Conservation (phyloP, 768 basidiomycete genomes). For the Podaxis sp. region DNA sequence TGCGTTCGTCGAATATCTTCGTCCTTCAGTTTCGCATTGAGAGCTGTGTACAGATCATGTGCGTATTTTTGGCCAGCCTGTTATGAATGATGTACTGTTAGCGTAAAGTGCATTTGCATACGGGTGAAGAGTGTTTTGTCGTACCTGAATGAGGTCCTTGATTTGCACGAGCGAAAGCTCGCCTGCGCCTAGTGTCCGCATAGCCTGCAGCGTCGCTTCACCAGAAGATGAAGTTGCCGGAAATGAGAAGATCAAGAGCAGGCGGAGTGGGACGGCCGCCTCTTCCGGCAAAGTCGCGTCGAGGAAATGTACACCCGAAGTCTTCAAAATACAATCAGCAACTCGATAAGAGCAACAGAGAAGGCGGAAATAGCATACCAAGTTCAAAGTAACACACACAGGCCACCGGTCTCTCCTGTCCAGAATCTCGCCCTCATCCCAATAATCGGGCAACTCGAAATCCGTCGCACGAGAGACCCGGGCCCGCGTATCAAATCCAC, state of each 20-base stretch:
- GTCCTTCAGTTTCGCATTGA: constrained; percentile 66
- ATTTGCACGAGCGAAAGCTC: constrained; percentile 52
- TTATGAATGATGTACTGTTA: background rate
- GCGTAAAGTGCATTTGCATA: background rate
- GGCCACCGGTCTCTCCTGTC: constrained; percentile 70
- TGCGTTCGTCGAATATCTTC: constrained; percentile 60
- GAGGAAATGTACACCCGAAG: constrained; percentile 62
- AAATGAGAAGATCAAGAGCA: constrained; percentile 70
- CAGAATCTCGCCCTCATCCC: constrained; percentile 79
- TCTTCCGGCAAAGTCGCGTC: constrained; percentile 78
- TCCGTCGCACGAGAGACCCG: constrained; percentile 56
- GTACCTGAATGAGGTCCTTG: constrained; percentile 55
- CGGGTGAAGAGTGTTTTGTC: constrained; percentile 10
- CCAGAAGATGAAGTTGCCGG: constrained; percentile 27
- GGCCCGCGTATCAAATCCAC: constrained; percentile 59
- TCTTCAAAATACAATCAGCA: constrained; percentile 32
- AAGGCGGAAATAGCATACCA: constrained; percentile 45
- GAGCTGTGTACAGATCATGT: constrained; percentile 47
- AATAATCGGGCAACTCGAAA: constrained; percentile 85
- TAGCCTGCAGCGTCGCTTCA: constrained; percentile 51
- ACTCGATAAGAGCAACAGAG: background rate
- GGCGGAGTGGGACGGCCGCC: constrained; percentile 56
- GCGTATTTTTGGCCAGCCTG: constrained; percentile 73
- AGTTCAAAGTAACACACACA: constrained; percentile 73
- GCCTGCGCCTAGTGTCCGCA: constrained; percentile 63